phyloP scores from a whole-genome alignment of 2,329 filamentous ascomycete genomes.

The Claviceps sorghi region DNA sequence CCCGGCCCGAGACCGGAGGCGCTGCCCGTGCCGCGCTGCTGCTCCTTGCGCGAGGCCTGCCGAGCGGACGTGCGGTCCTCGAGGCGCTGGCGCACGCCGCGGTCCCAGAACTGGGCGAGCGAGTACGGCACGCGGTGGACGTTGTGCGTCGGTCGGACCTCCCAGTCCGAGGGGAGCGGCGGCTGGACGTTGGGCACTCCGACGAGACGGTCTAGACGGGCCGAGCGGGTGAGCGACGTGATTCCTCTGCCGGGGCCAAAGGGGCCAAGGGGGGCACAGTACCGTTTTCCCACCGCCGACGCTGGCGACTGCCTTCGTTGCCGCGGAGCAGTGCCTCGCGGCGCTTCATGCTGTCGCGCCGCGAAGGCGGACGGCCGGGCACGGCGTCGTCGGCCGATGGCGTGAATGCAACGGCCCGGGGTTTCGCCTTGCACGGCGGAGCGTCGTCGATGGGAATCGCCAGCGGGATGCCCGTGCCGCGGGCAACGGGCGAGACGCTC shows the following conservation, averaged over 20 bases:
- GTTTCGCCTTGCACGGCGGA: background rate
- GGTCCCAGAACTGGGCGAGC: constrained; percentile 73
- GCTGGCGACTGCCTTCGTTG: constrained; percentile 74
- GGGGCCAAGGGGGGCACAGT: background rate
- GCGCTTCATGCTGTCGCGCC: constrained; percentile 39
- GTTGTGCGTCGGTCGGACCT: constrained; percentile 66
- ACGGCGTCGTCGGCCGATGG: no score
- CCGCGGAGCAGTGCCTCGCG: constrained; percentile 73
- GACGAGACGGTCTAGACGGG: constrained; percentile 59
- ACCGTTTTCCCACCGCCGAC: constrained; percentile 94
- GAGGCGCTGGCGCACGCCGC: constrained; percentile 32
- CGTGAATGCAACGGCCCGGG: no score
- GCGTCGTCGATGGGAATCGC: constrained; percentile 61
- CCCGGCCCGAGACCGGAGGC: constrained; percentile 31
- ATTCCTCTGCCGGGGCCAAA: no score
- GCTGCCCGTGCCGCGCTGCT: constrained; percentile 26
- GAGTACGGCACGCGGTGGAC: constrained; percentile 75
- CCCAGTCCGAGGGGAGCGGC: constrained; percentile 70
- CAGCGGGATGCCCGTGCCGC: constrained; percentile 48
- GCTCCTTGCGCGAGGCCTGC: constrained; percentile 30
- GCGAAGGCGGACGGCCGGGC: constrained; percentile 14
- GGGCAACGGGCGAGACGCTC: constrained; percentile 38
- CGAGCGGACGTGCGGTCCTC: constrained; percentile 29
- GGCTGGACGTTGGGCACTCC: constrained; percentile 77
- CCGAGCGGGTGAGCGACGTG: background rate